These are phyloP conservation scores for Taiwanofungus camphoratus DNA, from an alignment of 1,284 basidiomycete genomes.

Conservation along the genomic window DNA sequence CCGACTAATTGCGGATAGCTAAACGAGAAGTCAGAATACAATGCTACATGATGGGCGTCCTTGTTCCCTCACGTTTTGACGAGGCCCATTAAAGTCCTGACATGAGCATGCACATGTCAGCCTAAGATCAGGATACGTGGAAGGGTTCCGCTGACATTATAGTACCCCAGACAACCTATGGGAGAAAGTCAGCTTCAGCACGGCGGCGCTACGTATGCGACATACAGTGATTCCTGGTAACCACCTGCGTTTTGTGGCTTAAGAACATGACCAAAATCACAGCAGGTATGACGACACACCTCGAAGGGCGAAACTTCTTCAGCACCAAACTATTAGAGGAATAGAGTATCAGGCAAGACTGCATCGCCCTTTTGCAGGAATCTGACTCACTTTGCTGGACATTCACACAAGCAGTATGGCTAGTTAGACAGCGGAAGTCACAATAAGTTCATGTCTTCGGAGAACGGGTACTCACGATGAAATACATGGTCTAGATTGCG, in stretches of 20 bases:
- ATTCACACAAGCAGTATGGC: constrained; percentile 60
- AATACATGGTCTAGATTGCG: constrained; percentile 63
- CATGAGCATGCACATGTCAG: background rate
- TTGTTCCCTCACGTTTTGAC: constrained; percentile 45
- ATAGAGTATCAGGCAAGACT: background rate
- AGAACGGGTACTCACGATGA: constrained; percentile 42
- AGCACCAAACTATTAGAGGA: constrained; percentile 22
- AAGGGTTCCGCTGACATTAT: constrained; percentile 28
- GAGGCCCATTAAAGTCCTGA: constrained; percentile 60
- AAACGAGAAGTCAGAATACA: constrained; percentile 3
- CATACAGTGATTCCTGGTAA: constrained; percentile 27
- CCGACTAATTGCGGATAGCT: constrained; percentile 61
- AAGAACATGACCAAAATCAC: background rate
- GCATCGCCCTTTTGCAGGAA: background rate
- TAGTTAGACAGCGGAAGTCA: constrained; percentile 16
- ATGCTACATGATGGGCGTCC: background rate
- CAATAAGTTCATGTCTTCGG: background rate
- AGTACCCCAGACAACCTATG: constrained; percentile 23
- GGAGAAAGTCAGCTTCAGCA: background rate
- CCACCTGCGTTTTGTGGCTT: constrained; percentile 15
- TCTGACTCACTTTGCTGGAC: constrained; percentile 48
- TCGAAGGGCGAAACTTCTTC: constrained; percentile 30
- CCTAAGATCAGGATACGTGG: constrained; percentile 37
- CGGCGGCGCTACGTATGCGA: background rate
- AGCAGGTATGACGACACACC: background rate